Percentiles rank a stretch among this genome's conserved stretches.
phyloP scores from a whole-genome alignment of 2,329 filamentous ascomycete species.

The Ambrosiella beaveri region DNA sequence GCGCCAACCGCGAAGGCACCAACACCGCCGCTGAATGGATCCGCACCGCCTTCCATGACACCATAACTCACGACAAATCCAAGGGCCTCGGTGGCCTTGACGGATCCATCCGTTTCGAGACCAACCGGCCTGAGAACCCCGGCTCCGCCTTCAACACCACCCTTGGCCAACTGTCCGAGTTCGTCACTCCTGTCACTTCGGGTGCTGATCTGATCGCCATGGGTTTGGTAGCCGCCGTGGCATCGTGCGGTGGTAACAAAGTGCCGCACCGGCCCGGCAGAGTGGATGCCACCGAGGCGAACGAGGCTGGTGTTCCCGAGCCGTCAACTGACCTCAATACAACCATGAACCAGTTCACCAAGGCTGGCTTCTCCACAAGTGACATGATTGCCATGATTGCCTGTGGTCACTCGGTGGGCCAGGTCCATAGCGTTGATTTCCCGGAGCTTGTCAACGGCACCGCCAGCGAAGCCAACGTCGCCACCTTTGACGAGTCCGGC shows the following conservation, averaged over 20 bases:
- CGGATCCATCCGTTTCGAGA: slow-evolving; percentile 19
- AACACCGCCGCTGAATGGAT: slow-evolving; percentile 20
- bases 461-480: slow-evolving; percentile 22
- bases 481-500: slow-evolving; percentile 22
- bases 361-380: slow-evolving; percentile 19
- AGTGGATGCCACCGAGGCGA: slow-evolving; percentile 19
- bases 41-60: slow-evolving; percentile 20
- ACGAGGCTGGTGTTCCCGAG: slow-evolving; percentile 20
- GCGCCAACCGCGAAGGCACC: slow-evolving; percentile 15
- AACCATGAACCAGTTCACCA: slow-evolving; percentile 18
- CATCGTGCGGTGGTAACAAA: slow-evolving; percentile 12
- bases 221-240: slow-evolving; percentile 17
- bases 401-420: slow-evolving; percentile 22
- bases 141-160: slow-evolving; percentile 20
- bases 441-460: slow-evolving; percentile 17
- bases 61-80: slow-evolving; percentile 17
- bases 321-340: slow-evolving; percentile 17
- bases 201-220: slow-evolving; percentile 21
- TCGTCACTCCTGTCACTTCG: slow-evolving; percentile 15
- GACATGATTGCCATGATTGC: slow-evolving; percentile 23
- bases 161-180: slow-evolving; percentile 15
- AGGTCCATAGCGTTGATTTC: slow-evolving; percentile 27
- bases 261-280: slow-evolving; percentile 20
- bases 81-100: slow-evolving; percentile 19
- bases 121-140: slow-evolving; percentile 18